Evolutionary conservation across 2,329 filamentous ascomycete genomes (phyloP), one percentile per base, ranked within the genome.

Genomic region (Aspergillus amoenus): DNA sequence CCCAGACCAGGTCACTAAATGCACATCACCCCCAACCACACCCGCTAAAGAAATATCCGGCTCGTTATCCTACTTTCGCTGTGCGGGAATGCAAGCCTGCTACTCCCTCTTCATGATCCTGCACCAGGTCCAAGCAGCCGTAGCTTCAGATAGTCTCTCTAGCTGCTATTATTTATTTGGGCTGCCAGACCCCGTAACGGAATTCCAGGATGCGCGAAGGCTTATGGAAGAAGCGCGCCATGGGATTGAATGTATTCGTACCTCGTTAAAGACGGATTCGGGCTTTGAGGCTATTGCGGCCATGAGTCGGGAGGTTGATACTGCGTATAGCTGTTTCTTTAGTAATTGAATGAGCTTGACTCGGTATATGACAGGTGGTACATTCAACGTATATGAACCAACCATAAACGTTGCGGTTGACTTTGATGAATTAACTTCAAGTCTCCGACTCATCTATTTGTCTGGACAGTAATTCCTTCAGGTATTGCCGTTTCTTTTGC

Each of bases 31-130:
- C 4, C 21, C 21, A 3, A 21, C 21, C 1, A 21, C 21, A 1
- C 2, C 21, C 3, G 4, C 21, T 21, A 17, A 15, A 1, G 24
- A 42, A 12, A 24, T 18, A 8, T 43, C 27, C 44, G 22, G 40
- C 21, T 57, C 55, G 9, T 2, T 57, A 3, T 51, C 55, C 2
- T 49, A 57, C n/a, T 45, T 57, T 40, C 44, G 27, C 5, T 22
- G 44, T 3, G 48, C 13, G 5, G 12, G 49, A 21, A n/a, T 57
- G 50, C 50, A 57, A 32, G 49, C 50, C n/a, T 43, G 49, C 5
- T 49, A 49, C 22, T 21, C 21, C 1, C 40, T 57, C 4, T 11
- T 40, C 5, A n/a, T 44, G 24, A 6, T 57, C 13, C n/a, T 57
- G 5, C 12, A 27, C n/a, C 37, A 39, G 2, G 30, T 45, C 5